Evolutionary conservation across 2,329 filamentous ascomycete genomes (phyloP).

Genomic region (Trichoderma atroviride): DNA sequence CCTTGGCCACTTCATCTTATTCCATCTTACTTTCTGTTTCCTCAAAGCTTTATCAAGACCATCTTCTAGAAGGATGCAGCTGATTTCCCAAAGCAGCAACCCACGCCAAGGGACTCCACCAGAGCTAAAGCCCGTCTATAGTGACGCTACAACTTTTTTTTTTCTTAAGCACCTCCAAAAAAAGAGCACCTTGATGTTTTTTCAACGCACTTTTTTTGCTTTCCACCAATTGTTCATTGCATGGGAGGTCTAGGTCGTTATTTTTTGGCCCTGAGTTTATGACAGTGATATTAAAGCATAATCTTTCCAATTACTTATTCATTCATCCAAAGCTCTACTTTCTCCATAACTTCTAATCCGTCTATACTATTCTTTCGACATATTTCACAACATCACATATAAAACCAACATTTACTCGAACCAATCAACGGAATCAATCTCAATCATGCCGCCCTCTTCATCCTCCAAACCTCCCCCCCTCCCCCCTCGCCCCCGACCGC

Average conservation of each 20-base stretch:
- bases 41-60: neutral
- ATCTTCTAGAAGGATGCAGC: conserved; percentile 9
- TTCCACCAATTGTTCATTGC: neutral
- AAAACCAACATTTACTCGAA: neutral
- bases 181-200: neutral
- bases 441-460: conserved; percentile 2
- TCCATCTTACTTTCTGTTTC: neutral
- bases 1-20: neutral
- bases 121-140: conserved; percentile 2
- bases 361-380: neutral
- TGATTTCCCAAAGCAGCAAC: conserved; percentile 5
- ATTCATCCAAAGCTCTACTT: neutral
- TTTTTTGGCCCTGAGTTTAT: neutral
- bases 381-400: neutral
- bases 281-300: neutral
- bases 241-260: neutral
- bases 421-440: neutral
- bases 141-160: conserved; percentile 26
- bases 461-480: conserved; percentile 32
- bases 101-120: neutral
- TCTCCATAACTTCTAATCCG: neutral
- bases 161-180: neutral
- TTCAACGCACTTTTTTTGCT: neutral
- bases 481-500: conserved; percentile 44
- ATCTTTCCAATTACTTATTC: neutral